Percentiles rank a stretch among this genome's conserved stretches.
These are phyloP conservation scores for Trichophyton benhamiae DNA, from an alignment of 2,329 filamentous ascomycete species.

Conservation along the genomic window DNA sequence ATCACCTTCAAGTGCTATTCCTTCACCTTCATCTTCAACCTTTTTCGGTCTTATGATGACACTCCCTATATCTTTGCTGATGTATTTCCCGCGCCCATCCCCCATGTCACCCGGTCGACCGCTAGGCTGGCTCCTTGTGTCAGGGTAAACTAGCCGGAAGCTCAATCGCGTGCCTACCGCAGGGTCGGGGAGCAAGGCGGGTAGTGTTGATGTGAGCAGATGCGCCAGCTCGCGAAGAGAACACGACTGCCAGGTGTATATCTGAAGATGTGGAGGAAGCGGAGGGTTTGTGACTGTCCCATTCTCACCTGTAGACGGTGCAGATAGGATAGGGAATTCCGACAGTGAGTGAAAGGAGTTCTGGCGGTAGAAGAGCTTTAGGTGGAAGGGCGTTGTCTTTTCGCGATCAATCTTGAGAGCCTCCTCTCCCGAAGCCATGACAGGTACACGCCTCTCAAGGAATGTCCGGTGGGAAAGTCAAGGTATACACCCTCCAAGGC, in stretches of 20 bases:
- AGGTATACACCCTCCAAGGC: too few relatives aligned
- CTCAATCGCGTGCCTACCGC: constrained; percentile 71
- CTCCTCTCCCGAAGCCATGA: constrained; percentile 7
- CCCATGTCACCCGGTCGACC: constrained; percentile 20
- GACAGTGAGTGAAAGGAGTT: constrained; percentile 53
- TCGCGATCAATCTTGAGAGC: constrained; percentile 50
- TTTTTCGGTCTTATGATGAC: constrained; percentile 46
- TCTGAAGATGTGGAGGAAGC: constrained; percentile 56
- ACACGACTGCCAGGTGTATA: constrained; percentile 79
- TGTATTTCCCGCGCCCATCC: constrained; percentile 48
- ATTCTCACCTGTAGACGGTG: constrained; percentile 19
- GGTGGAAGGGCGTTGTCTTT: constrained; percentile 64
- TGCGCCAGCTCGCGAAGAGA: constrained; percentile 70
- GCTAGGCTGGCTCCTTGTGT: constrained; percentile 40
- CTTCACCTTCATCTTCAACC: neutral
- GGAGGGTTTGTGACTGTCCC: constrained; percentile 47
- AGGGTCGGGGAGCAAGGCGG: constrained; percentile 57
- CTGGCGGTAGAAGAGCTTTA: constrained; percentile 72
- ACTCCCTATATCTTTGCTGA: constrained; percentile 70
- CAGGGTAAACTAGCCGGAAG: constrained; percentile 76
- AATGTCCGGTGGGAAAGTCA: too few relatives aligned
- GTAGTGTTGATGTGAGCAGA: constrained; percentile 58
- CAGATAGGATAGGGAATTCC: constrained; percentile 27
- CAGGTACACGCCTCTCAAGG: too few relatives aligned
- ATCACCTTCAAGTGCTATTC: constrained; percentile 34